Conservation (phyloP, 148 eudicot genomes). For the Chenopodium suecicum region DNA sequence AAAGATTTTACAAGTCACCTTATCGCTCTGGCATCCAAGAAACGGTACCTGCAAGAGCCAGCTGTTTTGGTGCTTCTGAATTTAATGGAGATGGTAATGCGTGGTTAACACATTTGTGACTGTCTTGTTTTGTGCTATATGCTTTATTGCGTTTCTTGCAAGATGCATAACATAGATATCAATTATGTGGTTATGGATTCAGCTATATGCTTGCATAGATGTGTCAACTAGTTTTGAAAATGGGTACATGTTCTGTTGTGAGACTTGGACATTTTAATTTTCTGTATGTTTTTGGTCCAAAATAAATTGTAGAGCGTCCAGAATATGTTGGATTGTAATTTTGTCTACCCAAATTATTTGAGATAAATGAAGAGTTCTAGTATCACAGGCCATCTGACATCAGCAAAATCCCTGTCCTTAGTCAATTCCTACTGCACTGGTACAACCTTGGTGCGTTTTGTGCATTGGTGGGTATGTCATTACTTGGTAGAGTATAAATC, state of each 20-base stretch:
- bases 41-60: conserved; percentile 87
- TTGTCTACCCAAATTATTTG: background rate
- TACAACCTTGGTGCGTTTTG: background rate
- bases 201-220: background rate
- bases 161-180: background rate
- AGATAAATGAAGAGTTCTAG: background rate
- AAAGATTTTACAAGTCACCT: conserved; percentile 60
- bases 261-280: background rate
- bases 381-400: background rate
- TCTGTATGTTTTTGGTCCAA: background rate
- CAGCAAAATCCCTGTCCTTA: background rate
- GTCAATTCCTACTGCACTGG: background rate
- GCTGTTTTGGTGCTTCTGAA: conserved; percentile 62
- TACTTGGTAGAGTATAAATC: background rate
- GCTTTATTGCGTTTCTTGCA: background rate
- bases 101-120: background rate
- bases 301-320: background rate
- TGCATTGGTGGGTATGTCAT: background rate
- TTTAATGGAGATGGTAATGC: conserved; percentile 69
- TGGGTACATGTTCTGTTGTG: background rate
- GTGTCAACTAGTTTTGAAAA: background rate
- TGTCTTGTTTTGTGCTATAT: background rate
- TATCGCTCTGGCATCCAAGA: conserved; percentile 68
- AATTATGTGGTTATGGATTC: background rate
- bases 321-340: background rate